Conservation (phyloP, 352 stramenopile species). For the Phytophthora macrochlamydospora region DNA sequence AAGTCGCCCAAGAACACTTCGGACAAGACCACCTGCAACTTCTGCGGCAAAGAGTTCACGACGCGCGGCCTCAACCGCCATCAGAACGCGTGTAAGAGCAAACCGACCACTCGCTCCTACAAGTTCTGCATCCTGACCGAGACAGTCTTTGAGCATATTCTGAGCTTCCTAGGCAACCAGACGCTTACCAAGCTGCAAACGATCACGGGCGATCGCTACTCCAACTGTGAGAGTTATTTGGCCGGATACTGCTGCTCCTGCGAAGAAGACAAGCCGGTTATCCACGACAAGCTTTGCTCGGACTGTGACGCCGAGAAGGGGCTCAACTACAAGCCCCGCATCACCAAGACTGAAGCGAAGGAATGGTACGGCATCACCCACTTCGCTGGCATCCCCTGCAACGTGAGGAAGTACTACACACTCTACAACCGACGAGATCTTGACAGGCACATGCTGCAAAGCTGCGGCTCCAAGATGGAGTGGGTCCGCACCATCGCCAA, state of each 20-base stretch:
- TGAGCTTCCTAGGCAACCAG: slow-evolving; percentile 20
- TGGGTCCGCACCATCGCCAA: slow-evolving; percentile 23
- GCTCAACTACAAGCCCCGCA: slow-evolving; percentile 15
- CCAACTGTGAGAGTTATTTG: slow-evolving; percentile 5
- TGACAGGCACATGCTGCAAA: slow-evolving; percentile 22
- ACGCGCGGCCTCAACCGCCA: slow-evolving; percentile 5
- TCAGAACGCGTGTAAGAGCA: slow-evolving; percentile 11
- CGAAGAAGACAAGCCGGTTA: slow-evolving; percentile 16
- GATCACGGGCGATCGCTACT: slow-evolving; percentile 15
- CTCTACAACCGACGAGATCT: slow-evolving; percentile 20
- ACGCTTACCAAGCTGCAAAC: slow-evolving; percentile 18
- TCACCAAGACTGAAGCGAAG: slow-evolving; percentile 20
- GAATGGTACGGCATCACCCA: slow-evolving; percentile 18
- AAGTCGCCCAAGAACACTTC: neutral
- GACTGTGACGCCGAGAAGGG: neutral
- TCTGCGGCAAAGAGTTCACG: slow-evolving; percentile 7
- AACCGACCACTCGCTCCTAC: slow-evolving; percentile 4
- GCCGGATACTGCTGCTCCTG: slow-evolving; percentile 14
- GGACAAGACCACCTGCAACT: neutral
- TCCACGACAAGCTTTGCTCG: neutral
- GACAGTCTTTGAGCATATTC: slow-evolving; percentile 13
- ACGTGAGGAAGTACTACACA: slow-evolving; percentile 15
- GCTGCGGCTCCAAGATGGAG: slow-evolving; percentile 19
- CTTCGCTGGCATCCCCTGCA: slow-evolving; percentile 9
- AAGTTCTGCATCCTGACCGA: slow-evolving; percentile 13